Percentiles rank a stretch among this genome's conserved stretches.
These are phyloP conservation scores for Ceratobasidium sp. DNA, from an alignment of 1,284 basidiomycete species.

Conservation along the genomic window DNA sequence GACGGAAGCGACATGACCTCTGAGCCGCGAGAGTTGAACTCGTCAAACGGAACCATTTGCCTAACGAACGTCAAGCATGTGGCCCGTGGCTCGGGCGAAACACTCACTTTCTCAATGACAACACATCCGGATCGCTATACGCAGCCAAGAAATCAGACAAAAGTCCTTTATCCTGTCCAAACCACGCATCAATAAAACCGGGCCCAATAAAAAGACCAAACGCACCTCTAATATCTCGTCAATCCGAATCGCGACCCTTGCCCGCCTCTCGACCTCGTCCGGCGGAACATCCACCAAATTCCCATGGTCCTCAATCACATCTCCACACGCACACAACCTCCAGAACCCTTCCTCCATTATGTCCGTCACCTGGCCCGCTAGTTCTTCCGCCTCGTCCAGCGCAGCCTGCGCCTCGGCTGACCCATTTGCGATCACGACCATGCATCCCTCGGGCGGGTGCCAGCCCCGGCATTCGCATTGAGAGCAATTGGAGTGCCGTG, in stretches of 20 bases:
- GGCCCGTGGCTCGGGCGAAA: slow-evolving; percentile 54
- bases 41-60: slow-evolving; percentile 43
- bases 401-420: slow-evolving; percentile 62
- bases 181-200: slow-evolving; percentile 18
- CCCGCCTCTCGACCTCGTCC: slow-evolving; percentile 74
- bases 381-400: slow-evolving; percentile 72
- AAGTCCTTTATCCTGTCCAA: slow-evolving; percentile 72
- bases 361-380: slow-evolving; percentile 54
- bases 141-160: slow-evolving; percentile 74
- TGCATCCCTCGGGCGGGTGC: slow-evolving; percentile 68
- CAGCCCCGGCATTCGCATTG: slow-evolving; percentile 73
- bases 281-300: slow-evolving; percentile 66
- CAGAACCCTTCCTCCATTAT: slow-evolving; percentile 64
- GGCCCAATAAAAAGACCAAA: slow-evolving; percentile 28
- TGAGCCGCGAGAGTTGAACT: slow-evolving; percentile 22
- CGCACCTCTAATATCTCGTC: slow-evolving; percentile 87
- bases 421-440: slow-evolving; percentile 66
- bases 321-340: slow-evolving; percentile 77
- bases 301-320: slow-evolving; percentile 73
- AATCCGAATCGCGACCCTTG: slow-evolving; percentile 80
- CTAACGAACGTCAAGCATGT: slow-evolving; percentile 20
- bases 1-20: slow-evolving; percentile 60
- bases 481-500: slow-evolving; percentile 74
- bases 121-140: slow-evolving; percentile 74
- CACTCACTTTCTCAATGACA: slow-evolving; percentile 79